phyloP scores from a whole-genome alignment of 192 early-diverging fungal species.

The Rhizoclosmatium globosum region DNA sequence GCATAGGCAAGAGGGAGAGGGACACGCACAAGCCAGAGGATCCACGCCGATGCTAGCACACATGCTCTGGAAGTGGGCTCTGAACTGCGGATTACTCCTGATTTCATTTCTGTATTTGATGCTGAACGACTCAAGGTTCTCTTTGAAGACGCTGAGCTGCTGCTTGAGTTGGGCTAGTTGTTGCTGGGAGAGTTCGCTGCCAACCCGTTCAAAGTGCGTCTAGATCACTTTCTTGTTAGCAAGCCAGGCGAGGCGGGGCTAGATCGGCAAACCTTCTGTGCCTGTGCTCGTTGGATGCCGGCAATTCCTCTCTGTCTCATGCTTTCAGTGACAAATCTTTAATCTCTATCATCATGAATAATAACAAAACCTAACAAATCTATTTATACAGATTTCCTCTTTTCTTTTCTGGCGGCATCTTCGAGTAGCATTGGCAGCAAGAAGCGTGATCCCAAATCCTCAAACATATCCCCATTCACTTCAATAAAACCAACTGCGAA shows the following conservation, averaged over 20 bases:
- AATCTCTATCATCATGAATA: too few relatives aligned
- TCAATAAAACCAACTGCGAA: conserved; percentile 13
- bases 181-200: conserved; percentile 28
- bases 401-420: not conserved
- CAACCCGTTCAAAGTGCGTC: conserved; percentile 34
- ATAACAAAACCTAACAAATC: too few relatives aligned
- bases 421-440: conserved; percentile 12
- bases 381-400: too few relatives aligned
- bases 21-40: conserved; percentile 77
- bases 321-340: not conserved
- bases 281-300: conserved; percentile 1
- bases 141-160: conserved; percentile 67
- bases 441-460: conserved; percentile 22
- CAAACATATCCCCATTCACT: conserved; percentile 20
- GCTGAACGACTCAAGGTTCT: conserved; percentile 88
- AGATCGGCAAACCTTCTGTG: not conserved
- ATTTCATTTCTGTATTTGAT: conserved; percentile 87
- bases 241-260: not conserved
- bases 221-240: not conserved
- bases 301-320: conserved; percentile 15
- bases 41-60: conserved; percentile 94
- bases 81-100: conserved; percentile 82
- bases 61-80: conserved; percentile 92
- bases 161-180: conserved; percentile 45
- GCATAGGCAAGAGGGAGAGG: not conserved